Evolutionary conservation across 306 rosid species (phyloP).

Genomic region (Lotus japonicus): DNA sequence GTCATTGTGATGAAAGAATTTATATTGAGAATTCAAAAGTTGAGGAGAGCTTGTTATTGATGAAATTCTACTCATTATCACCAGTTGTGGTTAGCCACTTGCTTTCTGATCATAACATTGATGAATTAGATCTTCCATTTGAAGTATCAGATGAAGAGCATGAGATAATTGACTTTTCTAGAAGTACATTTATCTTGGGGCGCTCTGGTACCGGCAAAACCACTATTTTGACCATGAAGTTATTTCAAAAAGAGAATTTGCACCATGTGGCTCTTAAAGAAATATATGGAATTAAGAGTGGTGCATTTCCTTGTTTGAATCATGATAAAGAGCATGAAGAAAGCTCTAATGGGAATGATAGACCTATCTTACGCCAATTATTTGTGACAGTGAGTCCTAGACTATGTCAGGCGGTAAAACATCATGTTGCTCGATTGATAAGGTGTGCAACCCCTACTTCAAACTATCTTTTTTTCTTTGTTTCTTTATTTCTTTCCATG

Average conservation of each 20-base stretch:
- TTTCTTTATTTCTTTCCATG: neutral
- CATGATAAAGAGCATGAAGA: neutral
- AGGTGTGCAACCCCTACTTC: slow-evolving; percentile 33
- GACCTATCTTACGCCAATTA: slow-evolving; percentile 42
- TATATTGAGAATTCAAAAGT: slow-evolving; percentile 76
- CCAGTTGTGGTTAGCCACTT: slow-evolving; percentile 47
- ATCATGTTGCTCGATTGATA: slow-evolving; percentile 57
- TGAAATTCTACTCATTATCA: slow-evolving; percentile 73
- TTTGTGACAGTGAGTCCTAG: slow-evolving; percentile 84
- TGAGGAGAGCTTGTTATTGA: slow-evolving; percentile 65
- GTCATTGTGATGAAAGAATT: slow-evolving; percentile 40
- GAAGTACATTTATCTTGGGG: slow-evolving; percentile 64
- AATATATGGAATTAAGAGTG: neutral
- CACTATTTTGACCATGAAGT: slow-evolving; percentile 74
- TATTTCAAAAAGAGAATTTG: slow-evolving; percentile 49
- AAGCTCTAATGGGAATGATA: slow-evolving; percentile 14
- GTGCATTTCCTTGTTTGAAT: slow-evolving; percentile 17
- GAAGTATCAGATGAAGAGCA: slow-evolving; percentile 68
- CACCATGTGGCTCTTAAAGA: slow-evolving; percentile 34
- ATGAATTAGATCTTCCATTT: slow-evolving; percentile 67
- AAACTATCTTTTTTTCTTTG: neutral
- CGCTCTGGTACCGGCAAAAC: slow-evolving; percentile 95
- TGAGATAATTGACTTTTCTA: slow-evolving; percentile 47
- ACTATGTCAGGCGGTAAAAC: slow-evolving; percentile 61
- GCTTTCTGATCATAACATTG: slow-evolving; percentile 42